Evolutionary conservation across 805 yeast species (phyloP), one percentile per base, ranked within the genome.

Genomic region (Schwanniomyces pseudopolymorphus): DNA sequence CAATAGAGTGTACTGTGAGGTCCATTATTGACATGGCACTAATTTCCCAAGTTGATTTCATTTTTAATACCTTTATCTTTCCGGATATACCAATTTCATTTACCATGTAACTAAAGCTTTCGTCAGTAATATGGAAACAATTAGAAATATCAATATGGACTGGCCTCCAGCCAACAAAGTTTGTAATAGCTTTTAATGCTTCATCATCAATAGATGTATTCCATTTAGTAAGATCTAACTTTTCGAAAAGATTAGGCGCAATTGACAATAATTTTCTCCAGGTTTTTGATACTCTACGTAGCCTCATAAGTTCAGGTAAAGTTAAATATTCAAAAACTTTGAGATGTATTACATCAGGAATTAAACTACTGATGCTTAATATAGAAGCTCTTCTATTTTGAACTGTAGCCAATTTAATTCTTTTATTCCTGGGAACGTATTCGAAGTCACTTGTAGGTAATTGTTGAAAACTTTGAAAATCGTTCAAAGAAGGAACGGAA

Each of bases 1-100:
- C 90, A 26, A 85, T 81, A 53, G 79, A 74, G 0, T 85, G 84
- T 1, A 79, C 82, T 1, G 89, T 78, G 36, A 86, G 63, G 60
- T 87, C 92, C 89, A 86, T 84, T 25, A 86, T 84, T 2, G 91
- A 87, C 88, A 85, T 83, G 2, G 89, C 88, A 48, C 84, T 79
- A 7, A 87, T 81, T 54, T 84, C 88, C 92, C 92, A 86, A 40
- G 80, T 84, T 13, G 87, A 80, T 50, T 72, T 74, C 89, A 86
- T 84, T 49, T 73, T 75, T 42, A 87, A 66, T 8, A 66, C 64
- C 44, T 71, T 69, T 39, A 87, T 75, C 26, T 74, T 71, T 3
- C 89, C 89, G 33, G 80, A 60, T 54, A 84, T 81, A 1, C 90
- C 90, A 45, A 85, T 75, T 53, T 85, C 87, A 55, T 81, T 84